Conservation (phyloP, 192 early-diverging fungal species). For the Backusella westeae region DNA sequence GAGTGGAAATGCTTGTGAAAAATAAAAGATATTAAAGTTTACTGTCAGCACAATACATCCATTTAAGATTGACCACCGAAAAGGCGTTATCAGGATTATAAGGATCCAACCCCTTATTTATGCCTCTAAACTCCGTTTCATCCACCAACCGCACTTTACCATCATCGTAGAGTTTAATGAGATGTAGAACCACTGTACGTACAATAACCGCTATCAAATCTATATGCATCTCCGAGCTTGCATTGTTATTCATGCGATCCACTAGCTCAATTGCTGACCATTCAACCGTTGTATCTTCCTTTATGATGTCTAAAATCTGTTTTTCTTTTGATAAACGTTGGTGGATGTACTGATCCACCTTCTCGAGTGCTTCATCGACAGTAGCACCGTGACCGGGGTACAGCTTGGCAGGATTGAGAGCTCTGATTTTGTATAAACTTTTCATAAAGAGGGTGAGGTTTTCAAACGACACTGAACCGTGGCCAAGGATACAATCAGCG, state of each 20-base stretch:
- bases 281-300: not conserved
- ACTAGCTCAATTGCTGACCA: not conserved
- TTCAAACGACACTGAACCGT: conserved; percentile 77
- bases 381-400: conserved; percentile 74
- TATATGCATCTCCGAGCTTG: not conserved
- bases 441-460: conserved; percentile 70
- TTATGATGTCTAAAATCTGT: conserved; percentile 57
- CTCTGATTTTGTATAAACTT: conserved; percentile 56
- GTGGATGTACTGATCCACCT: conserved; percentile 73
- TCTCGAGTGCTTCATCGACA: conserved; percentile 58
- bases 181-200: not conserved
- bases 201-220: not conserved
- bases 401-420: conserved; percentile 39
- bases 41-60: not conserved
- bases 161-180: conserved; percentile 1
- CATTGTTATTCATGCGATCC: not conserved
- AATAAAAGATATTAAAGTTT: not conserved
- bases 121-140: not conserved
- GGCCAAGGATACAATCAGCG: conserved; percentile 82
- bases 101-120: not conserved
- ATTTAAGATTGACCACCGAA: not conserved
- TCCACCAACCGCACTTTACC: not conserved
- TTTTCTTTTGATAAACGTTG: conserved; percentile 73
- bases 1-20: no score
- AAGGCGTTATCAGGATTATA: conserved; percentile 3